Evolutionary conservation across 2,329 filamentous ascomycete species (phyloP).

Genomic region (Xylariales sp.): DNA sequence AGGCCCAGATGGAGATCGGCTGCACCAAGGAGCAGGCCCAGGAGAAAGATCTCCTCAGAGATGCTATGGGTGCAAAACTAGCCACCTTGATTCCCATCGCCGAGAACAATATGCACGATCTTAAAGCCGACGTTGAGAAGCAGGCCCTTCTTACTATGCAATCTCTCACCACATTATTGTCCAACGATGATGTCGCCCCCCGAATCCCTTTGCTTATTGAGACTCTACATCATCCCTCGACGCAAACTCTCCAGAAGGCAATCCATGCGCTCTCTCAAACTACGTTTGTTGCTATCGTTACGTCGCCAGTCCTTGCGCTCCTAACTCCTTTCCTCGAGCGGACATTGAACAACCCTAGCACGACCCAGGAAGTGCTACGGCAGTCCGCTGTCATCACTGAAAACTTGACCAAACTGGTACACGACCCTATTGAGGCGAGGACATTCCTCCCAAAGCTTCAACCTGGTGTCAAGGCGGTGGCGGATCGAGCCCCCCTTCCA

Average conservation of each 20-base stretch:
- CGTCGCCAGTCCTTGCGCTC: constrained; percentile 92
- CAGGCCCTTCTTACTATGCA: constrained; percentile 94
- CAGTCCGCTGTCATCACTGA: constrained; percentile 97
- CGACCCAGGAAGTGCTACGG: constrained; percentile 91
- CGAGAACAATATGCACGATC: constrained; percentile 93
- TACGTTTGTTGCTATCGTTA: constrained; percentile 97
- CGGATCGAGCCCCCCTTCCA: constrained; percentile 88
- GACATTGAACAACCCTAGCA: constrained; percentile 89
- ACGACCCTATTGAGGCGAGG: constrained; percentile 92
- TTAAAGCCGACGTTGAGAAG: constrained; percentile 90
- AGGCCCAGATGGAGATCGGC: constrained; percentile 86
- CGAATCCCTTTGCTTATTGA: constrained; percentile 92
- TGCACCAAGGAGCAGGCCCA: constrained; percentile 82
- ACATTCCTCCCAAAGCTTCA: constrained; percentile 95
- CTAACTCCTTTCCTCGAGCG: constrained; percentile 95
- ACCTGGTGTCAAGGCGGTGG: constrained; percentile 91
- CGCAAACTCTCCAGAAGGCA: constrained; percentile 89
- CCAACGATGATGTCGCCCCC: constrained; percentile 96
- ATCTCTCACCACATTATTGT: constrained; percentile 86
- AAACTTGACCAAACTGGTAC: constrained; percentile 97
- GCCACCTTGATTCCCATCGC: constrained; percentile 90
- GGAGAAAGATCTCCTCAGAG: constrained; percentile 89
- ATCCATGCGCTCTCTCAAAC: constrained; percentile 97
- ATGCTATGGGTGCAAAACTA: constrained; percentile 88
- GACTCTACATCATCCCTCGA: constrained; percentile 93